Evolutionary conservation across 495 filamentous ascomycete genomes (phyloP), one percentile per base, ranked within the genome.

Genomic region (Hypomontagnella monticulosa): DNA sequence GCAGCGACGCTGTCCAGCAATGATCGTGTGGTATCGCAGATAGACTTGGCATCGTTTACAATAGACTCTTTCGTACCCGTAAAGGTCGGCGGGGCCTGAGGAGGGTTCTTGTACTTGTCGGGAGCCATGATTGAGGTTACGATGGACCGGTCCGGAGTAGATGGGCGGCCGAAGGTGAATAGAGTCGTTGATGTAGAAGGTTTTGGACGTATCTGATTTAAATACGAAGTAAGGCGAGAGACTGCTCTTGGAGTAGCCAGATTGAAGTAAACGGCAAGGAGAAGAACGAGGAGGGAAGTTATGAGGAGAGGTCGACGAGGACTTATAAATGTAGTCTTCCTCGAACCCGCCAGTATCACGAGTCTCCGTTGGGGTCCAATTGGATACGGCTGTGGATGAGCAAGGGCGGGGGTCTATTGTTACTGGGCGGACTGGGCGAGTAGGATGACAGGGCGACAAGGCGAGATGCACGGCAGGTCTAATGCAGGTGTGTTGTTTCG

Each of bases 21-120:
- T 9, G 78, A 76, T 46, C 89, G 88, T 12, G 89, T 91, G 41
- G 73, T 80, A 18, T 89, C 84, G 61, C 93, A 91, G 44, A 97
- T 75, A 34, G 80, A 78, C 74, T 94, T 87, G 34, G 93, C 89
- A 70, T 93, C 93, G 55, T 84, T 81, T 16, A 96, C 76, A 54
- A 99, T 80, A 42, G 87, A 89, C 56, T 88, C 79, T 15, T 90
- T 86, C 43, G 93, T 97, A 48, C 91, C 91, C 0, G 87, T 93
- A 79, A 97, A 97, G 40, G 87, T 80, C 14, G 94, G 92, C 37
- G 95, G 93, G 16, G 88, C 81, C 75, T 97, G 93, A 15, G 93
- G 93, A 50, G 93, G 93, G 61, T 84, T 89, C 71, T 83, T 78
- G 71, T 85, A 88, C 73, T 81, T 81, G 61, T 76, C 74, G 56